Base-by-base conservation (phyloP, 768 basidiomycete genomes). In the Trametes cinnabarina region DNA sequence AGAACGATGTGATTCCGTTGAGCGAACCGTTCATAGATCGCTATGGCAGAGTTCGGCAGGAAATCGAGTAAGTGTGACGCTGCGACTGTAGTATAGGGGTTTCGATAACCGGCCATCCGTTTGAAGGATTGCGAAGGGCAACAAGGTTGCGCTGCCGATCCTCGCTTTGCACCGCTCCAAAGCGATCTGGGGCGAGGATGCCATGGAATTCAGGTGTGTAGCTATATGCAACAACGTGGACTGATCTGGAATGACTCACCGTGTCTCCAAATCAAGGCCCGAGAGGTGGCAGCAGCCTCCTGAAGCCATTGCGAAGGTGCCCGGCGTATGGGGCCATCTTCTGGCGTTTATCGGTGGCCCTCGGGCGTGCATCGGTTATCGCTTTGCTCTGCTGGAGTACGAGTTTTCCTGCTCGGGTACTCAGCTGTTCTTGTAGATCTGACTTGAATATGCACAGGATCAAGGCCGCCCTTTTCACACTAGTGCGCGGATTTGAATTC, bases 311-410 rank as follows among this genome's bases (percentile, higher is more conserved):
- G 65, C 66, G 3, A 55, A 66, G 0, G 71, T 88, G 20, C 87
- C 87, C 4, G 82, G 86, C 6, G 75, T 87, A 0, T 86, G 81
- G 79, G 77, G 80, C 8, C 79, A 85, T 63, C 65, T 83, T 60
- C 65, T 87, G 34, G 78, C 82, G 0, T 90, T 90, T 76, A 63
- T 85, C 2, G 84, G 83, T 32, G 87, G 87, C 5, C 82, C 84
- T 14, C 77, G 79, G 19, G 77, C 84, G 0, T 90, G 87, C 59
- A 87, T 88, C 34, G 86, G 86, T 0, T 87, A 81, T 66, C 79
- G 82, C 3, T 88, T 88, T 66, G 76, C 87, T 14, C 68, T 87
- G 20, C 72, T 80, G 15, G 84, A 85, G 82, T 84, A 57, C 39
- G 82, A 76, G 12, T 12, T 12, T 12, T 32, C 30, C 30, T 32